Conservation (phyloP, 2,329 filamentous ascomycete species). For the Tothia fuscella region DNA sequence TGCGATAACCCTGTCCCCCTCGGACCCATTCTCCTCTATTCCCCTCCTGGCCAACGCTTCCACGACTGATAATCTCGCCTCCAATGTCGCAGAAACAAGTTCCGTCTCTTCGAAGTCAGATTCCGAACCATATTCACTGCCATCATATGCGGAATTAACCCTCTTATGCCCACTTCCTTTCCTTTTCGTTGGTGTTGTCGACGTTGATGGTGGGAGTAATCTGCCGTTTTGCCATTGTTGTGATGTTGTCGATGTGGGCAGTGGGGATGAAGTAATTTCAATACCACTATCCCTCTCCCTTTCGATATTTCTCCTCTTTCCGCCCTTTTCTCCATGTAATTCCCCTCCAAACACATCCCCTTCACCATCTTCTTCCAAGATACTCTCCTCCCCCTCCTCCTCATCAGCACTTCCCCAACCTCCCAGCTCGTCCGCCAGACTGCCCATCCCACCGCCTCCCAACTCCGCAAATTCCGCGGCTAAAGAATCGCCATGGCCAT, state of each 20-base stretch:
- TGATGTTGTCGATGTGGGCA: slow-evolving; percentile 27
- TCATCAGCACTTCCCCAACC: slow-evolving; percentile 58
- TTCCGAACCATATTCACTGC: slow-evolving; percentile 62
- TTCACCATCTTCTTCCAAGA: slow-evolving; percentile 30
- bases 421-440: slow-evolving; percentile 65
- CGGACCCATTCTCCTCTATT: slow-evolving; percentile 54
- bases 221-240: too few species aligned
- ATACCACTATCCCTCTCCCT: slow-evolving; percentile 13
- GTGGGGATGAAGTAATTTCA: slow-evolving; percentile 8
- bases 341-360: too few species aligned
- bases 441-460: slow-evolving; percentile 48
- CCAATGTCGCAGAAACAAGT: slow-evolving; percentile 54
- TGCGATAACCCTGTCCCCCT: slow-evolving; percentile 50
- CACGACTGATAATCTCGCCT: slow-evolving; percentile 59
- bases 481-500: slow-evolving; percentile 8
- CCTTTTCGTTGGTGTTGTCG: too few species aligned
- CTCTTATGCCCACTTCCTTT: slow-evolving; percentile 25
- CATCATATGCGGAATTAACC: slow-evolving; percentile 49
- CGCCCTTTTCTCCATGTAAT: slow-evolving; percentile 43
- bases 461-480: slow-evolving; percentile 10
- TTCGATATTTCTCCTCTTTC: slow-evolving; percentile 28
- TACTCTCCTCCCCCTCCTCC: too few species aligned
- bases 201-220: too few species aligned
- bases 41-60: slow-evolving; percentile 53
- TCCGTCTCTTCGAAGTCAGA: slow-evolving; percentile 54